Evolutionary conservation across 1,139 yeast species (phyloP).

Genomic region (Blastobotrys persicus): DNA sequence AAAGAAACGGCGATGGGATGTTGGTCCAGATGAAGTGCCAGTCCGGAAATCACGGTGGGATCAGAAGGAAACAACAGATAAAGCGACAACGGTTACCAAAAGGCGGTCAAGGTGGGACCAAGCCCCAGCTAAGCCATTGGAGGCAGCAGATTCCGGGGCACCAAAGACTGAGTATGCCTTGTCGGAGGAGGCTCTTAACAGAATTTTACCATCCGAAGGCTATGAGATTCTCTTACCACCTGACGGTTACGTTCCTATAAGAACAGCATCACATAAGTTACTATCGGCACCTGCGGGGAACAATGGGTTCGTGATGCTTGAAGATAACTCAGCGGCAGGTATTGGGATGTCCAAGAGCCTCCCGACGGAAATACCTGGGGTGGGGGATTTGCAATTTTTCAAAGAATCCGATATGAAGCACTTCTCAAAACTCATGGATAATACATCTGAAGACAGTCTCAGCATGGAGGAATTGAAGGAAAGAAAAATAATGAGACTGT

Average conservation of each 20-base stretch:
- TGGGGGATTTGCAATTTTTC: conserved; percentile 61
- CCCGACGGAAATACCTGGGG: conserved; percentile 62
- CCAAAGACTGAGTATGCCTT: conserved; percentile 29
- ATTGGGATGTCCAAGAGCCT: conserved; percentile 35
- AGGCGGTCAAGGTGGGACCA: conserved; percentile 34
- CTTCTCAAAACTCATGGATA: conserved; percentile 59
- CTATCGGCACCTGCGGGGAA: conserved; percentile 32
- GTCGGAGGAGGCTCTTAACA: conserved; percentile 47
- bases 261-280: conserved; percentile 28
- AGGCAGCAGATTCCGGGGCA: conserved; percentile 42
- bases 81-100: conserved; percentile 13
- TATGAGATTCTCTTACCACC: conserved; percentile 52
- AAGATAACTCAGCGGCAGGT: conserved; percentile 31
- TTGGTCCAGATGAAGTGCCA: conserved; percentile 32
- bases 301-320: conserved; percentile 36
- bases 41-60: conserved; percentile 27
- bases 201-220: conserved; percentile 53
- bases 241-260: conserved; percentile 43
- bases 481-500: conserved; percentile 57
- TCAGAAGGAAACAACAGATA: conserved; percentile 17
- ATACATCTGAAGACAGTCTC: conserved; percentile 38
- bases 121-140: conserved; percentile 22
- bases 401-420: conserved; percentile 70
- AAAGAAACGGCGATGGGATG: conserved; percentile 39
- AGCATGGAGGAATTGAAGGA: conserved; percentile 57